These are phyloP conservation scores for Talaromyces adpressus DNA, from an alignment of 495 filamentous ascomycete genomes.

Conservation along the genomic window DNA sequence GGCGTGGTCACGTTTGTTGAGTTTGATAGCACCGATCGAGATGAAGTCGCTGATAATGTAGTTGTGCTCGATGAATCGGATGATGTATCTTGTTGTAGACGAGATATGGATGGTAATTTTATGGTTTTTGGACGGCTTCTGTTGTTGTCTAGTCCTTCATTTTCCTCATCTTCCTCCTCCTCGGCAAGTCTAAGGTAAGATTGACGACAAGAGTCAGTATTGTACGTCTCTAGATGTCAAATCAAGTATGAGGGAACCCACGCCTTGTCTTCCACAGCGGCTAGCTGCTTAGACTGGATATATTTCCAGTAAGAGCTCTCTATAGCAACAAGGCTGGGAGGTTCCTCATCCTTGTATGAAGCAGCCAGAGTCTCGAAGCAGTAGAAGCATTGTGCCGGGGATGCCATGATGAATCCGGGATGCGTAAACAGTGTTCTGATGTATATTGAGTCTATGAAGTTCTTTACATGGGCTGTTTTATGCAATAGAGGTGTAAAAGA, in stretches of 20 bases:
- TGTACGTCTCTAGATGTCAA: background rate
- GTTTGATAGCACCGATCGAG: slow-evolving; percentile 28
- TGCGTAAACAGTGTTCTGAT: background rate
- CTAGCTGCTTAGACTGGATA: slow-evolving; percentile 34
- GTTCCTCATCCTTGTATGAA: slow-evolving; percentile 52
- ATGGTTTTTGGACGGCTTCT: slow-evolving; percentile 15
- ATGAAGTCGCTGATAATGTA: slow-evolving; percentile 35
- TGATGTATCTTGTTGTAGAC: slow-evolving; percentile 26
- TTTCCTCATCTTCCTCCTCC: slow-evolving; percentile 15
- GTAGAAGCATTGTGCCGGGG: slow-evolving; percentile 74
- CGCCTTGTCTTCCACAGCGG: slow-evolving; percentile 20
- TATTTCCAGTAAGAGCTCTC: slow-evolving; percentile 64
- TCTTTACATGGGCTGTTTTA: background rate
- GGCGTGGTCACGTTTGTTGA: slow-evolving; percentile 39
- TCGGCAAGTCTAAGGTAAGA: slow-evolving; percentile 10
- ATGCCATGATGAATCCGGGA: slow-evolving; percentile 57
- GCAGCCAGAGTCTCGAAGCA: slow-evolving; percentile 82
- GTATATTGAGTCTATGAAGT: background rate
- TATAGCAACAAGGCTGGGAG: slow-evolving; percentile 54
- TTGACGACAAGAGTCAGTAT: background rate
- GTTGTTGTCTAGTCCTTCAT: slow-evolving; percentile 6
- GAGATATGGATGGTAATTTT: slow-evolving; percentile 25
- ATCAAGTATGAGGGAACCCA: slow-evolving; percentile 9
- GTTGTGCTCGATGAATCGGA: slow-evolving; percentile 40
- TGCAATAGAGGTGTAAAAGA: background rate